Evolutionary conservation across 352 stramenopile genomes (phyloP).

Genomic region (Globisporangium heterothallicum): DNA sequence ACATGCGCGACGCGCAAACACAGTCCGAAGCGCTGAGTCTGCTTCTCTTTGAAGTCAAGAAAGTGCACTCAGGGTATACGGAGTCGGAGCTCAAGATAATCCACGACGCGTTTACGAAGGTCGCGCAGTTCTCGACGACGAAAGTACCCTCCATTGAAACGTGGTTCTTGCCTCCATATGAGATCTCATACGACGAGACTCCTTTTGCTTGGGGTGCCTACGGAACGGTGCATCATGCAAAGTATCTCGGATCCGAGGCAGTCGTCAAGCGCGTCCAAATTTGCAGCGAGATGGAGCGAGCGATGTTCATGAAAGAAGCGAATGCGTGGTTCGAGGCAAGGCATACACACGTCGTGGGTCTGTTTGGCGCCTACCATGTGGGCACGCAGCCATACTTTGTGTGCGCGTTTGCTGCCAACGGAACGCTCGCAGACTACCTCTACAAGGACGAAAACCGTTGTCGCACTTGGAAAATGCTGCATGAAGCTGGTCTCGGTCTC

Average conservation of each 20-base stretch:
- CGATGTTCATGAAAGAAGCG: neutral
- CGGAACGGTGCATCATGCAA: neutral
- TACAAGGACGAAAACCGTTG: neutral
- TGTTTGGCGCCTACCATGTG: neutral
- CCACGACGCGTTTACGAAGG: neutral
- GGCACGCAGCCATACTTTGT: neutral
- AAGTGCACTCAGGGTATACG: neutral
- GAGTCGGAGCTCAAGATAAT: neutral
- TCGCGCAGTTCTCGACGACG: neutral
- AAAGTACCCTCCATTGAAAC: neutral
- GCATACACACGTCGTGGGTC: neutral
- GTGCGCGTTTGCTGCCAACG: neutral
- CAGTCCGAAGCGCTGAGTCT: neutral
- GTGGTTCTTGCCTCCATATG: conserved; percentile 3
- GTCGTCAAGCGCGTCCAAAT: neutral
- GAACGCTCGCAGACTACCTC: neutral
- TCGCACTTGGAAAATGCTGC: conserved; percentile 15
- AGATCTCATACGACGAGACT: neutral
- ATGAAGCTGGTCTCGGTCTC: conserved; percentile 19
- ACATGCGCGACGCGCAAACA: neutral
- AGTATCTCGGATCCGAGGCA: neutral
- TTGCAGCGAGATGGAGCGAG: neutral
- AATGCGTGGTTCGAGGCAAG: neutral
- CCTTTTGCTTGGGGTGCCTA: neutral
- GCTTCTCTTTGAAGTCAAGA: neutral